phyloP scores from a whole-genome alignment of 805 yeast genomes.

The Saccharomycopsis lassenensis region DNA sequence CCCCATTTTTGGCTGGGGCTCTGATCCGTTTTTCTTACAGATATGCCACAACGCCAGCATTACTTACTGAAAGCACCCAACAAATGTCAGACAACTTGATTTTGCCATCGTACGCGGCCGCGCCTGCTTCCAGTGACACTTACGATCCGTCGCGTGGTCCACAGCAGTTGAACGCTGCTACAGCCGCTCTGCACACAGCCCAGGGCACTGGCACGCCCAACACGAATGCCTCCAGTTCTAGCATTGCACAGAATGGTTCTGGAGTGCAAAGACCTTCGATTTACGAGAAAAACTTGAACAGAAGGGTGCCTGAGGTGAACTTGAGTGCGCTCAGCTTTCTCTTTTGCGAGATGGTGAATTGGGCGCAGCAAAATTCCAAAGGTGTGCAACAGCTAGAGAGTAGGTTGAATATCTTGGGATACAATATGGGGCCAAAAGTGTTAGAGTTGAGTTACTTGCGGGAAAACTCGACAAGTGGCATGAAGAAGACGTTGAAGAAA shows the following conservation, averaged over 20 bases:
- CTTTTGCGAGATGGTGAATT: conserved; percentile 59
- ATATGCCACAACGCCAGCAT: too few species aligned
- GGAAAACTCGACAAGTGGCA: conserved; percentile 35
- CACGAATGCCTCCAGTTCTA: conserved; percentile 20
- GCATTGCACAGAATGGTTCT: conserved; percentile 21
- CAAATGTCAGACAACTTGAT: too few species aligned
- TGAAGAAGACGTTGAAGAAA: conserved; percentile 44
- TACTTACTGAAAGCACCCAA: too few species aligned
- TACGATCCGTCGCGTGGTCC: conserved; percentile 18
- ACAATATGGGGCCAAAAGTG: conserved; percentile 61
- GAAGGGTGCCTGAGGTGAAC: conserved; percentile 58
- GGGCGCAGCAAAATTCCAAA: conserved; percentile 48
- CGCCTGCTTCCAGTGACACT: conserved; percentile 1
- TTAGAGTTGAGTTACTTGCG: conserved; percentile 60
- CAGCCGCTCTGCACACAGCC: not conserved
- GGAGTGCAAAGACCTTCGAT: conserved; percentile 26
- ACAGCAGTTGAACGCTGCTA: conserved; percentile 10
- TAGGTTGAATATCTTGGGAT: conserved; percentile 62
- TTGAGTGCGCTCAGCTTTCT: conserved; percentile 57
- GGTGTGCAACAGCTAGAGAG: conserved; percentile 59
- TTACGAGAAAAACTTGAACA: conserved; percentile 58
- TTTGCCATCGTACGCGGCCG: conserved; percentile 12
- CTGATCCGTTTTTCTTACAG: too few species aligned
- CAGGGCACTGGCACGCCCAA: not conserved
- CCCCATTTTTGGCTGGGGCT: too few species aligned